phyloP scores from a whole-genome alignment of 805 yeast genomes.

The Komagataella kurtzmanii region DNA sequence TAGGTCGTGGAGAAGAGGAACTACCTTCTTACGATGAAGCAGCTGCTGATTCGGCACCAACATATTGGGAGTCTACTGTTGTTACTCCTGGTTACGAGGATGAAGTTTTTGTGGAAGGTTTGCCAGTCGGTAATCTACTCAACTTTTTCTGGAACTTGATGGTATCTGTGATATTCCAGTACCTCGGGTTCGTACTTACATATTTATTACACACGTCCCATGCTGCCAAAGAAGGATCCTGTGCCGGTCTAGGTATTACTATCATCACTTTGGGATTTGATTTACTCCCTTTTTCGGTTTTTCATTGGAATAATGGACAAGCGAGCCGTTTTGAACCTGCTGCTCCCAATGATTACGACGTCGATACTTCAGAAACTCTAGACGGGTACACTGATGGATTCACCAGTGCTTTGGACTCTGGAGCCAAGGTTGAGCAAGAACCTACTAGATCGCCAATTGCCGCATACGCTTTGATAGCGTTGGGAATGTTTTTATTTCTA shows the following conservation, averaged over 20 bases:
- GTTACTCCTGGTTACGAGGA: slow-evolving; percentile 73
- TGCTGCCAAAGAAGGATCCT: slow-evolving; percentile 91
- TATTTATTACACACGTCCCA: slow-evolving; percentile 90
- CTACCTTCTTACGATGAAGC: slow-evolving; percentile 92
- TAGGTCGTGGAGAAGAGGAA: slow-evolving; percentile 31
- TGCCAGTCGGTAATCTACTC: slow-evolving; percentile 89
- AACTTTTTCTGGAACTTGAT: slow-evolving; percentile 83
- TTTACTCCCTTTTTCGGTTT: slow-evolving; percentile 31
- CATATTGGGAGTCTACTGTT: slow-evolving; percentile 89
- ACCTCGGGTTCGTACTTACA: slow-evolving; percentile 83
- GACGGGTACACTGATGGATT: slow-evolving; percentile 15
- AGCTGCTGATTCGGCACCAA: slow-evolving; percentile 86
- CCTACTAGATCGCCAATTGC: slow-evolving; percentile 30
- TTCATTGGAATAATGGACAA: slow-evolving; percentile 10
- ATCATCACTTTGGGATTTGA: slow-evolving; percentile 58
- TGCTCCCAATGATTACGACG: slow-evolving; percentile 46
- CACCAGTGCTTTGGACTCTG: slow-evolving; percentile 9
- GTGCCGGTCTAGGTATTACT: slow-evolving; percentile 84
- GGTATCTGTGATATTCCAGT: slow-evolving; percentile 86
- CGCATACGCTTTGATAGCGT: slow-evolving; percentile 47
- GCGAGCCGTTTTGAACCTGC: slow-evolving; percentile 33
- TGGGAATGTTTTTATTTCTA: slow-evolving; percentile 53
- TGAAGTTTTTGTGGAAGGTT: slow-evolving; percentile 86
- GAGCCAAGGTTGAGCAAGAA: slow-evolving; percentile 4
- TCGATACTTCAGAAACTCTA: slow-evolving; percentile 13